phyloP scores from a whole-genome alignment of 23 red algal genomes.

The Cyanidiococcus yangmingshanensis region DNA sequence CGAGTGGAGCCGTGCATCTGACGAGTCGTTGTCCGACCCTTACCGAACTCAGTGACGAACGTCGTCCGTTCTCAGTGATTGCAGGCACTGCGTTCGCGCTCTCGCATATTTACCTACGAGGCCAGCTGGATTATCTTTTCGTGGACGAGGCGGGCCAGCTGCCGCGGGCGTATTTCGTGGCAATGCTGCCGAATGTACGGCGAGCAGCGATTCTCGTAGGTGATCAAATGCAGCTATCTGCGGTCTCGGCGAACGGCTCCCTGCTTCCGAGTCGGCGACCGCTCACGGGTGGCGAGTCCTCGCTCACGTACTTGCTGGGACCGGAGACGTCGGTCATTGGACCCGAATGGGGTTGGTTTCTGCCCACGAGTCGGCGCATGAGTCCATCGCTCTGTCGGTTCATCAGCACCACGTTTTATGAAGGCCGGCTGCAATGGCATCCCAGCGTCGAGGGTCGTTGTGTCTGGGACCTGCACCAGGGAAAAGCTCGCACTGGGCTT shows the following conservation, averaged over 20 bases:
- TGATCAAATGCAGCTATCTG: slow-evolving; percentile 69
- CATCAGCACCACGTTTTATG: slow-evolving; percentile 50
- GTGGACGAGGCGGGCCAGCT: slow-evolving; percentile 86
- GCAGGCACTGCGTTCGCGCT: slow-evolving; percentile 66
- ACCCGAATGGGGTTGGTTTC: slow-evolving; percentile 42
- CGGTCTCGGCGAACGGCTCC: slow-evolving; percentile 18
- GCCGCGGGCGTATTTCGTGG: slow-evolving; percentile 56
- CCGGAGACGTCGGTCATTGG: slow-evolving; percentile 33
- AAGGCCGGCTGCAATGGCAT: slow-evolving; percentile 20
- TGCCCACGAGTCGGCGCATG: slow-evolving; percentile 43
- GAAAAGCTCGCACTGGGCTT: not conserved
- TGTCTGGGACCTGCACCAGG: not conserved
- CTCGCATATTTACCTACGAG: slow-evolving; percentile 26
- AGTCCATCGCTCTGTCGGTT: slow-evolving; percentile 42
- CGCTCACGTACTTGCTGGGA: slow-evolving; percentile 49
- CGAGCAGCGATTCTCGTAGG: slow-evolving; percentile 56
- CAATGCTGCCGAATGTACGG: slow-evolving; percentile 40
- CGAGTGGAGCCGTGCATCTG: slow-evolving; percentile 17
- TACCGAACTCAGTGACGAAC: not conserved
- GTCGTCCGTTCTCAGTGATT: slow-evolving; percentile 22
- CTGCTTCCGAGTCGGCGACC: slow-evolving; percentile 55
- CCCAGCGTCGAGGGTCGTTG: not conserved
- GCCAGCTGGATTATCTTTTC: slow-evolving; percentile 70
- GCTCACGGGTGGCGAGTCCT: slow-evolving; percentile 25
- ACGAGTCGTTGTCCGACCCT: slow-evolving; percentile 31